A percentile compares a stretch with the other conserved stretches of the same genome.
Conservation (phyloP, 805 yeast genomes). For the Starmerella scarabaei region DNA sequence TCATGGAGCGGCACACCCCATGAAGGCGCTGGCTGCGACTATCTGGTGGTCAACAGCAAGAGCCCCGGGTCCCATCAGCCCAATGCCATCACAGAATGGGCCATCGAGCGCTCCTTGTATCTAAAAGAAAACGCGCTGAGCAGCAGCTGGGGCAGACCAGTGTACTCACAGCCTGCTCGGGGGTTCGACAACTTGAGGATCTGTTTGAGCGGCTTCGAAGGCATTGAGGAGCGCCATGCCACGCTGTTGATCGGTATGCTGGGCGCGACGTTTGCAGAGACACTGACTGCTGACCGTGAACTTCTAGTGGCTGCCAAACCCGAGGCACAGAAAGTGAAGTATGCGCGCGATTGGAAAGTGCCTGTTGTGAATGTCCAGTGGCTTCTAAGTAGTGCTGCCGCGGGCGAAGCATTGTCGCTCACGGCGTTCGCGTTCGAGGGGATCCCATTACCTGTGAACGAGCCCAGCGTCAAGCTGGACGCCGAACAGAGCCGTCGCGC, state of each 20-base stretch:
- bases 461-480: not conserved
- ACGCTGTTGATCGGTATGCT: constrained; percentile 46
- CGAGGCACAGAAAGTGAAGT: constrained; percentile 22
- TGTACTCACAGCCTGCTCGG: constrained; percentile 24
- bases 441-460: constrained; percentile 5
- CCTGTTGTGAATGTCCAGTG: constrained; percentile 30
- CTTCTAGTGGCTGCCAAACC: constrained; percentile 33
- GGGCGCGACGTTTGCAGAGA: constrained; percentile 39
- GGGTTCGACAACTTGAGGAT: constrained; percentile 28
- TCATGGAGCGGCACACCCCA: constrained; percentile 35
- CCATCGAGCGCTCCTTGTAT: constrained; percentile 58
- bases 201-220: constrained; percentile 61
- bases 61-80: constrained; percentile 20
- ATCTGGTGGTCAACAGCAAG: constrained; percentile 23
- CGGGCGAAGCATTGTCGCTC: constrained; percentile 18
- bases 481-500: not conserved
- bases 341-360: constrained; percentile 28
- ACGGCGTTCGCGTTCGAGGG: constrained; percentile 9
- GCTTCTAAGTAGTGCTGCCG: constrained; percentile 29
- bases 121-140: constrained; percentile 33
- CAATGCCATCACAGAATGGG: constrained; percentile 60
- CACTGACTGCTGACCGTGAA: constrained; percentile 41
- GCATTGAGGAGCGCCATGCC: constrained; percentile 60
- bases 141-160: constrained; percentile 50
- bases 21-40: constrained; percentile 1